Percentiles rank a stretch among this genome's conserved stretches.
Evolutionary conservation across 2,329 filamentous ascomycete genomes (phyloP).

Genomic region (Claviceps purpurea): DNA sequence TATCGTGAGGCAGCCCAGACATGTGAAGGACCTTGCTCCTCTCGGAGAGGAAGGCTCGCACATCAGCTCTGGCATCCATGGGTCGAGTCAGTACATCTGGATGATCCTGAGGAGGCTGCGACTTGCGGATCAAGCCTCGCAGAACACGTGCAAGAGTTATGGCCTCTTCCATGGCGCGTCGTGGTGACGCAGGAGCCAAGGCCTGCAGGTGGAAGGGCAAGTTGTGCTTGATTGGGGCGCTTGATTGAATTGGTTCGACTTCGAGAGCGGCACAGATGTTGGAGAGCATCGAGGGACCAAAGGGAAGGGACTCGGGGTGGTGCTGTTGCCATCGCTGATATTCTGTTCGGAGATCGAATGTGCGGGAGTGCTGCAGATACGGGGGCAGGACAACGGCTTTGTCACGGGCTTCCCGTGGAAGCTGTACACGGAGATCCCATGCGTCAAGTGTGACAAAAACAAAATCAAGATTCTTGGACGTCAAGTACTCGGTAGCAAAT

Average conservation of each 20-base stretch:
- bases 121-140: constrained; percentile 87
- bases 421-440: constrained; percentile 95
- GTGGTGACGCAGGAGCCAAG: constrained; percentile 84
- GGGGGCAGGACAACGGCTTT: constrained; percentile 94
- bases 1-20: constrained; percentile 93
- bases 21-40: constrained; percentile 97
- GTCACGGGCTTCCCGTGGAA: constrained; percentile 93
- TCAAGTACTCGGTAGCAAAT: constrained; percentile 84
- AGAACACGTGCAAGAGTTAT: constrained; percentile 88
- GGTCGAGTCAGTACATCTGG: constrained; percentile 88
- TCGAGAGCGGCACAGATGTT: constrained; percentile 98
- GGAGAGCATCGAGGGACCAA: constrained; percentile 85
- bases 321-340: constrained; percentile 98
- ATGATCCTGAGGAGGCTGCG: constrained; percentile 83
- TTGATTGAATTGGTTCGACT: constrained; percentile 94
- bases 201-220: constrained; percentile 96
- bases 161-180: constrained; percentile 94
- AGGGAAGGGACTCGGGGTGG: constrained; percentile 92
- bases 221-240: constrained; percentile 97
- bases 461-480: constrained; percentile 86
- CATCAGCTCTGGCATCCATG: constrained; percentile 93
- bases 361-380: constrained; percentile 94
- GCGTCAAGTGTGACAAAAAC: constrained; percentile 97
- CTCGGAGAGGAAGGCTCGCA: constrained; percentile 89
- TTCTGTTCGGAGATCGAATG: constrained; percentile 91